Evolutionary conservation across 306 rosid genomes (phyloP), one percentile per base, ranked within the genome.

Genomic region (Cajanus cajan): DNA sequence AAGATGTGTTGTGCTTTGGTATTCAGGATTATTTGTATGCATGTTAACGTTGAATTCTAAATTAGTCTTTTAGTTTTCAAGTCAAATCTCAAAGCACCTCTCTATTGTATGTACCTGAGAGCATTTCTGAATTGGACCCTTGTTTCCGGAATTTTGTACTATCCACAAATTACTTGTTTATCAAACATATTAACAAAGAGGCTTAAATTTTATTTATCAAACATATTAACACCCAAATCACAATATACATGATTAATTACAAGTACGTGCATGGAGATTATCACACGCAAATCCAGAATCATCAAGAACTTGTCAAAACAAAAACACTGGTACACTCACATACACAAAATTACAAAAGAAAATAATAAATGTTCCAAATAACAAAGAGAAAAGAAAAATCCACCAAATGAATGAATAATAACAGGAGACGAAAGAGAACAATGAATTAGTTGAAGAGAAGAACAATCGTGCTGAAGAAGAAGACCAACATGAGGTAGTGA

Each of bases 391-490:
- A 44, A 19, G 0, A 11, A 76, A 61, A 31, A 51, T 16, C 76
- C 69, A 65, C 5, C 80, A 81, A 59, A 54, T 12, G 51, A 47
- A 45, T 4, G 18, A 45, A 1, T 2, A 5, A 45, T 13, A 2
- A 43, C 0, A 11, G n/a, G 5, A 43, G 14, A 57, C 57, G 14
- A 3, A 50, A 55, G 51, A 45, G 13, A 43, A 36, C 15, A 81
- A 0, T 51, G 0, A 73, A 4, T 19, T 18, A 83, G 3, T 15
- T 73, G 36, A 51, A 7, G 13, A 59, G 50, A 55, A 57, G 4
- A 36, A 65, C 8, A 34, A 78, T 13, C 33, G 54, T 15, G 3
- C 73, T 83, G 25, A 83, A 69, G 24, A 84, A 73, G 14, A 82
- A 28, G 0, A 79, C 31, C 15, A 75, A 0, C 43, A 58, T 1